Base-by-base conservation (phyloP, 202 grass and related monocot genomes). In the Thinopyrum obtusiflorum region DNA sequence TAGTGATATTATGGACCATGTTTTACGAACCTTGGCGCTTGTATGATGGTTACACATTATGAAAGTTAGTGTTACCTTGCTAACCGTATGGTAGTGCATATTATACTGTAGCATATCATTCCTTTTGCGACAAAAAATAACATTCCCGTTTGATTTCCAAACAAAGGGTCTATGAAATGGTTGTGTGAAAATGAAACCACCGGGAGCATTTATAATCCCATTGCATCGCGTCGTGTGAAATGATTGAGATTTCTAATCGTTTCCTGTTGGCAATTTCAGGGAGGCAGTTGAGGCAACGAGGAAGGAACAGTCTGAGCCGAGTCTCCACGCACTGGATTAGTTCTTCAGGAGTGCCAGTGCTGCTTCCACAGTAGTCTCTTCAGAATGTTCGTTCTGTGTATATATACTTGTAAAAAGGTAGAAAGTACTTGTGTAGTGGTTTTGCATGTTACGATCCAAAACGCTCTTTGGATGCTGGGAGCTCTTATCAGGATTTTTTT, bases 281-380 rank as follows among this genome's bases (percentile, higher is more conserved):
- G 73, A 53, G 44, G 73, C 73, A 7, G 27, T 76, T n/a, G 73
- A 76, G 73, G 73, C 73, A 28, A 55, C 55, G 73, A 31, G 15
- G 73, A 76, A 76, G 46, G 73, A 76, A 32, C 15, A 55, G 3
- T 55, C 73, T 55, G 73, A 76, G 29, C 46, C 46, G 51, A 76
- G 46, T 76, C 73, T 76, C 46, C 0, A 76, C 46, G 46, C 9
- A 0, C 0, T 76, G 13, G 73, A 76, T 76, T 76, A 76, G 73
- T 29, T 11, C 73, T 76, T 76, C 27, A 5, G 26, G 46, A 27
- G 42, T 28, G 71, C 14, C 39, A 23, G 6, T 76, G 9, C 42
- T 75, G 44, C 42, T 75, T 75, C 44, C 15, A 20, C 49, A 28
- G 24, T 74, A 49, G 36, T 42, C 37, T 36, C 7, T 72, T 25